Evolutionary conservation across 1,139 yeast species (phyloP).

Genomic region (Saccharomycopsis hybrid): DNA sequence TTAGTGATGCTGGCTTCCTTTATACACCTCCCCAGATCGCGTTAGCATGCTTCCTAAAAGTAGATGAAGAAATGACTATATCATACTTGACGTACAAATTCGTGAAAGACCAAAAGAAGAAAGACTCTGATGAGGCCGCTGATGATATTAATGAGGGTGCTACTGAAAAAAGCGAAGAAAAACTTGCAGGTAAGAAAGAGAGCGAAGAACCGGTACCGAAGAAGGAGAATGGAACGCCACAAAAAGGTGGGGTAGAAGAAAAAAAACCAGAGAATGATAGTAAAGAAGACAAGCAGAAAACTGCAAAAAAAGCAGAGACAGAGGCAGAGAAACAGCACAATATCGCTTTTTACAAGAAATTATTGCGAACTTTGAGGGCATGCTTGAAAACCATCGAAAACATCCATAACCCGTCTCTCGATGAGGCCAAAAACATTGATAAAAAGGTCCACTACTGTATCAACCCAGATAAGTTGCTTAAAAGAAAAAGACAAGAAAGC

Average conservation of each 20-base stretch:
- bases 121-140: not conserved
- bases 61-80: conserved; percentile 57
- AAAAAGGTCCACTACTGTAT: conserved; percentile 56
- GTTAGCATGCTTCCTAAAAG: conserved; percentile 68
- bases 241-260: no score
- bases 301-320: no score
- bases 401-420: conserved; percentile 29
- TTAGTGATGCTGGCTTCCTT: conserved; percentile 69
- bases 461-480: conserved; percentile 48
- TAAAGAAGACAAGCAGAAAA: conserved; percentile 6
- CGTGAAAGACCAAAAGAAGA: conserved; percentile 22
- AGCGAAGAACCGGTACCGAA: conserved; percentile 25
- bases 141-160: conserved; percentile 11
- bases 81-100: conserved; percentile 61
- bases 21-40: conserved; percentile 96
- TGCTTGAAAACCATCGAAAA: conserved; percentile 10
- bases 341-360: conserved; percentile 31
- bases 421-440: conserved; percentile 57
- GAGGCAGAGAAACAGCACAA: conserved; percentile 1
- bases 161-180: conserved; percentile 15
- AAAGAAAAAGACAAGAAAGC: conserved; percentile 32
- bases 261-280: no score
- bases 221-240: conserved; percentile 20
- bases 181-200: no score
- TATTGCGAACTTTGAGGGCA: conserved; percentile 39